Evolutionary conservation across 768 basidiomycete genomes (phyloP).

Genomic region (Gyrodon lividus): DNA sequence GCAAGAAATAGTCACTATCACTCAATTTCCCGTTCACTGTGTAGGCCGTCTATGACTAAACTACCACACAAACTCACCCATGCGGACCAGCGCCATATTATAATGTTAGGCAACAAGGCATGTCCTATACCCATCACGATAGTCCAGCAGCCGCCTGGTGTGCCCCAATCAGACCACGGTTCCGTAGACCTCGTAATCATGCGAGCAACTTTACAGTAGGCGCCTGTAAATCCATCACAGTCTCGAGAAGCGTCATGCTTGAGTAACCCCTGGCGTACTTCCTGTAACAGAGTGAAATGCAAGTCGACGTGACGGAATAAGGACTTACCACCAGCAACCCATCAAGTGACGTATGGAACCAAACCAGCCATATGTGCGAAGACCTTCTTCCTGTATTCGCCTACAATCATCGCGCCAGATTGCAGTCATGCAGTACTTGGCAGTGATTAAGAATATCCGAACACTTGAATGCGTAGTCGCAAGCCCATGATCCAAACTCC

Average conservation of each 20-base stretch:
- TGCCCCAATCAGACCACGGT: constrained; percentile 62
- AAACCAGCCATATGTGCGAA: constrained; percentile 44
- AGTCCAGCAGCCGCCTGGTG: constrained; percentile 72
- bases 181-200: constrained; percentile 65
- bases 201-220: constrained; percentile 51
- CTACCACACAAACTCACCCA: neutral
- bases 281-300: constrained; percentile 40
- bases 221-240: constrained; percentile 62
- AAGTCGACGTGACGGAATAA: neutral
- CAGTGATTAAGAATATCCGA: constrained; percentile 89
- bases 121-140: constrained; percentile 23
- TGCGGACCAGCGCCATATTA: too few relatives aligned
- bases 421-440: constrained; percentile 80
- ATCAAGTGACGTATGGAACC: constrained; percentile 51
- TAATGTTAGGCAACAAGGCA: constrained; percentile 9
- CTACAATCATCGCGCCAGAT: constrained; percentile 72
- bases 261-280: constrained; percentile 54
- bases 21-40: neutral
- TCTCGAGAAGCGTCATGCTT: constrained; percentile 53
- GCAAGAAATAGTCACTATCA: constrained; percentile 16
- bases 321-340: constrained; percentile 72
- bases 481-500: constrained; percentile 80
- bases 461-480: constrained; percentile 86
- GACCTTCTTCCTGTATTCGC: constrained; percentile 49
- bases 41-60: neutral